Conservation (phyloP, 139 green algal genomes). For the Chlamydomonas sphaeroides region DNA sequence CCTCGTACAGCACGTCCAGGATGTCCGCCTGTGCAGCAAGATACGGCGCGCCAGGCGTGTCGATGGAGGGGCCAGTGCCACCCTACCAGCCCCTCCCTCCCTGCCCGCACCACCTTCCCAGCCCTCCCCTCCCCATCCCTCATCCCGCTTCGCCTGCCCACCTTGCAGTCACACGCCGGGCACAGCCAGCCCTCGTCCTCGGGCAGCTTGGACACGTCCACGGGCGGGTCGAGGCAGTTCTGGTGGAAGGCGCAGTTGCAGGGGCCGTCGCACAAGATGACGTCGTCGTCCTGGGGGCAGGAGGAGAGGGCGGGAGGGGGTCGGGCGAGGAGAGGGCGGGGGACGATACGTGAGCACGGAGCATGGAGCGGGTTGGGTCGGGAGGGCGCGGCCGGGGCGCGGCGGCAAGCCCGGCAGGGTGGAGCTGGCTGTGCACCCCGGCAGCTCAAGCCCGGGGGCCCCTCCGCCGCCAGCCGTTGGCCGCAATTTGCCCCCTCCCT, state of each 20-base stretch:
- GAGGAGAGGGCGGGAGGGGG: not conserved
- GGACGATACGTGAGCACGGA: too few species aligned
- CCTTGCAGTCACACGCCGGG: conserved; percentile 84
- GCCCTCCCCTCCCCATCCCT: too few species aligned
- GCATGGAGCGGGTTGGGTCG: too few species aligned
- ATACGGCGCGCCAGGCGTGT: too few species aligned
- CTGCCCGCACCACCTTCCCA: too few species aligned
- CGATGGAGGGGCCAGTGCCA: not conserved
- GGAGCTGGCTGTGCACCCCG: too few species aligned
- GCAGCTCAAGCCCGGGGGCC: too few species aligned
- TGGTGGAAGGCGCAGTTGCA: conserved; percentile 87
- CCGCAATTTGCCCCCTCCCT: too few species aligned
- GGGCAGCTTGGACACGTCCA: conserved; percentile 63
- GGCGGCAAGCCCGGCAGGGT: too few species aligned
- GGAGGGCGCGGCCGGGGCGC: too few species aligned
- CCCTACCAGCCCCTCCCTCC: too few species aligned
- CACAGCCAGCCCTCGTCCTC: conserved; percentile 88
- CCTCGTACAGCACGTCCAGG: conserved; percentile 31
- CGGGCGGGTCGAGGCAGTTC: conserved; percentile 69
- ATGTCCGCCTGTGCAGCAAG: conserved; percentile 32
- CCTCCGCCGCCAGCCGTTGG: too few species aligned
- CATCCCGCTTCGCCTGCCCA: not conserved
- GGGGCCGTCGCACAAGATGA: conserved; percentile 91
- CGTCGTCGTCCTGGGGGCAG: conserved; percentile 86
- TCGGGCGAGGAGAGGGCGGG: not conserved